These are phyloP conservation scores for Globisporangium barbulae DNA, from an alignment of 352 stramenopile genomes.

Conservation along the genomic window DNA sequence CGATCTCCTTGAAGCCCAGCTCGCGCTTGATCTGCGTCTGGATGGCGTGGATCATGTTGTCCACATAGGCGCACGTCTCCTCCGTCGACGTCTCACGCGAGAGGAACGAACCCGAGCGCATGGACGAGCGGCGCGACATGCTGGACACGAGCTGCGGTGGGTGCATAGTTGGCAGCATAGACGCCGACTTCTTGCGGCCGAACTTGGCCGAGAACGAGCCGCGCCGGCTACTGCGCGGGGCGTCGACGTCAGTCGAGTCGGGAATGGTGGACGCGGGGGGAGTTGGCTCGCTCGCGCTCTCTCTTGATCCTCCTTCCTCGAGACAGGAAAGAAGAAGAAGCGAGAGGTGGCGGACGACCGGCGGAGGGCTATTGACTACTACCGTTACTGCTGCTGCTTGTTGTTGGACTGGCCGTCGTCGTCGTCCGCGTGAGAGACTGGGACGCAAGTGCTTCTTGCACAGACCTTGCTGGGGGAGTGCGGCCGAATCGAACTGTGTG, in stretches of 20 bases:
- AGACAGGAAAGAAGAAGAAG: not conserved
- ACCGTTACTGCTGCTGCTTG: too few species aligned
- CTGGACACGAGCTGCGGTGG: conserved; percentile 31
- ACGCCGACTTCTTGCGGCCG: conserved; percentile 6
- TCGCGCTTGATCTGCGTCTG: conserved; percentile 56
- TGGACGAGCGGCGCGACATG: conserved; percentile 31
- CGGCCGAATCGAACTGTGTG: not conserved
- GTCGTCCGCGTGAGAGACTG: not conserved
- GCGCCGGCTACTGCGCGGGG: not conserved
- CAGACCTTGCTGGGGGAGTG: not conserved
- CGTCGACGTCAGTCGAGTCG: not conserved
- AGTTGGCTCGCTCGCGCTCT: not conserved
- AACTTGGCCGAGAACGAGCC: conserved; percentile 9
- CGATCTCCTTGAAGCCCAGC: conserved; percentile 62
- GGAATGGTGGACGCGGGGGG: conserved; percentile 5
- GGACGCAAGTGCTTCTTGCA: not conserved
- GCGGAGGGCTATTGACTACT: not conserved
- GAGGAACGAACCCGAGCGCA: conserved; percentile 27
- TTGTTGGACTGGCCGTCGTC: too few species aligned
- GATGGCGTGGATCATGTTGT: conserved; percentile 65
- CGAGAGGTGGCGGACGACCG: not conserved
- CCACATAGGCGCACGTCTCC: conserved; percentile 56
- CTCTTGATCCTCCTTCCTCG: not conserved
- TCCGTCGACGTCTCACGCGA: conserved; percentile 42
- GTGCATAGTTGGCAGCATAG: conserved; percentile 38